phyloP scores from a whole-genome alignment of 306 rosid genomes.

The Mimosa pudica region DNA sequence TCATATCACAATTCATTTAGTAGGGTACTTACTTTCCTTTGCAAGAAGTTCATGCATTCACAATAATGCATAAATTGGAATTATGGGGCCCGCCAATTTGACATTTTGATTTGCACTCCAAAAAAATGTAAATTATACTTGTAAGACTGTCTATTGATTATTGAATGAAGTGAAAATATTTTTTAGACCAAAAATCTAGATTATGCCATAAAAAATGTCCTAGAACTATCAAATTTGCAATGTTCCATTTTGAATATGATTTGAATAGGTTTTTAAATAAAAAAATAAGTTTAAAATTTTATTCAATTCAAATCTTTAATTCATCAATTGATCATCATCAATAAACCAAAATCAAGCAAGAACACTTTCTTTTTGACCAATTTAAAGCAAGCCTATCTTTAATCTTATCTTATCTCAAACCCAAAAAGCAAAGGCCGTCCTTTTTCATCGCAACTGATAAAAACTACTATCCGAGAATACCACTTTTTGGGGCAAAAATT shows the following conservation, averaged over 20 bases:
- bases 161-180: background rate
- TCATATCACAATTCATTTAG: background rate
- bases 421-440: constrained; percentile 27
- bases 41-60: background rate
- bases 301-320: background rate
- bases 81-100: background rate
- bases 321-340: background rate
- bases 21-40: background rate
- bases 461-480: constrained; percentile 25
- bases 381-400: constrained; percentile 35
- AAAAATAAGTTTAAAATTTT: background rate
- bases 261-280: background rate
- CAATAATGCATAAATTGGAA: background rate
- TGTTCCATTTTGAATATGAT: background rate
- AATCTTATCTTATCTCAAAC: constrained; percentile 42
- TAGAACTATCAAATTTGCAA: background rate
- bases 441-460: constrained; percentile 37
- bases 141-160: background rate
- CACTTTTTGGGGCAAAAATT: background rate
- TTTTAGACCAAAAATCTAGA: background rate
- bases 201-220: background rate
- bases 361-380: constrained; percentile 46
- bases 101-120: background rate
- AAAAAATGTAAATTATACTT: background rate
- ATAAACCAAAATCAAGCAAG: constrained; percentile 29